Conservation (phyloP, 352 stramenopile genomes). For the Plasmopara viticola region DNA sequence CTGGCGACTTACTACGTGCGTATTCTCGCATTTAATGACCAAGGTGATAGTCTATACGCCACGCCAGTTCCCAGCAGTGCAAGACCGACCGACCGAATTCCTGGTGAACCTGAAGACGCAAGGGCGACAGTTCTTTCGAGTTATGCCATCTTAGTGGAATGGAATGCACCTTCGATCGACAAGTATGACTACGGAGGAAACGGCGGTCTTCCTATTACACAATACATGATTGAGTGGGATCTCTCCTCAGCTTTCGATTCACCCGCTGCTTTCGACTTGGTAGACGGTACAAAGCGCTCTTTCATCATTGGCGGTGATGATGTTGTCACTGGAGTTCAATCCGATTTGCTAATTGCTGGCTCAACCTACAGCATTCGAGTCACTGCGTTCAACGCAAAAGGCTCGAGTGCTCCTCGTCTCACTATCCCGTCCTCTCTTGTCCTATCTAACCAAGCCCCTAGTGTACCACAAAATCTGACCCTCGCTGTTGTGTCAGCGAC, state of each 20-base stretch:
- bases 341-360: constrained; percentile 67
- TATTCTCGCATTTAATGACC: constrained; percentile 90
- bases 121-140: constrained; percentile 76
- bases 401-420: constrained; percentile 37
- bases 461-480: constrained; percentile 44
- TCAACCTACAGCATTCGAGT: constrained; percentile 74
- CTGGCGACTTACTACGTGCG: constrained; percentile 81
- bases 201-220: constrained; percentile 87
- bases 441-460: constrained; percentile 58
- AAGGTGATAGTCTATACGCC: constrained; percentile 53
- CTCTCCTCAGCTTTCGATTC: constrained; percentile 84
- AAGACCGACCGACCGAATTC: constrained; percentile 59
- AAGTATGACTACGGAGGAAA: constrained; percentile 87
- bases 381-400: constrained; percentile 71
- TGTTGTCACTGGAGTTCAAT: constrained; percentile 89
- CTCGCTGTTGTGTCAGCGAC: constrained; percentile 54
- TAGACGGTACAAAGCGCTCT: constrained; percentile 34
- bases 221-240: constrained; percentile 97
- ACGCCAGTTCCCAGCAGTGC: constrained; percentile 43
- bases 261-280: constrained; percentile 64
- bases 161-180: constrained; percentile 76
- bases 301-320: constrained; percentile 92
- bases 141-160: constrained; percentile 89
- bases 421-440: constrained; percentile 42
- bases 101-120: constrained; percentile 59